These are phyloP conservation scores for Apophysomyces variabilis DNA, from an alignment of 371 early-diverging fungal genomes.

Conservation along the genomic window DNA sequence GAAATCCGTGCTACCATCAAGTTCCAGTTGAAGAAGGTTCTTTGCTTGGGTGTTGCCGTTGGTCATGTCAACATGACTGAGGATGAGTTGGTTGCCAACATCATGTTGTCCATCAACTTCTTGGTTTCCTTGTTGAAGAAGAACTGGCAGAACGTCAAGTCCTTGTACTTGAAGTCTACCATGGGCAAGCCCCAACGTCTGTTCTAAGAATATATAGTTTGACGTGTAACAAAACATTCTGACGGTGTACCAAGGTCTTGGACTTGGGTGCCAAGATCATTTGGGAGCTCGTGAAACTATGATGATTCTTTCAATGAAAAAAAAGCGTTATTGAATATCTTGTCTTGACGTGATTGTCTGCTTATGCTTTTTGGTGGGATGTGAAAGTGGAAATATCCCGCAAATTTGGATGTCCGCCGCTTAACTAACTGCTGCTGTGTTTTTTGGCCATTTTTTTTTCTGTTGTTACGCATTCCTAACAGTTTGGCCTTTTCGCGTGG, in stretches of 20 bases:
- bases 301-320: background rate
- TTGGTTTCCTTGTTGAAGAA: conserved; percentile 96
- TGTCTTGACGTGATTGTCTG: background rate
- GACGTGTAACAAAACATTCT: conserved; percentile 18
- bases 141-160: conserved; percentile 98
- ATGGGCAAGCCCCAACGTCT: conserved; percentile 92
- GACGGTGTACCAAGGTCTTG: conserved; percentile 47
- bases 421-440: too few relatives aligned
- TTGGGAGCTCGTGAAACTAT: conserved; percentile 36
- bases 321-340: background rate
- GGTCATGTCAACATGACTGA: conserved; percentile 94
- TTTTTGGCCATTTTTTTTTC: background rate
- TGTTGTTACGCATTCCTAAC: too few relatives aligned
- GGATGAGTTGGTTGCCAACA: conserved; percentile 93
- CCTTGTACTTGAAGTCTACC: conserved; percentile 95
- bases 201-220: conserved; percentile 50
- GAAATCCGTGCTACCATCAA: conserved; percentile 96
- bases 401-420: background rate
- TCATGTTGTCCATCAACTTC: conserved; percentile 96
- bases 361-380: background rate
- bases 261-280: conserved; percentile 35
- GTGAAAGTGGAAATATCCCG: too few relatives aligned
- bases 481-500: conserved; percentile 6
- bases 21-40: conserved; percentile 98
- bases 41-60: conserved; percentile 95